These are phyloP conservation scores for Thelephora terrestris DNA, from an alignment of 1,284 basidiomycete species.

Conservation along the genomic window DNA sequence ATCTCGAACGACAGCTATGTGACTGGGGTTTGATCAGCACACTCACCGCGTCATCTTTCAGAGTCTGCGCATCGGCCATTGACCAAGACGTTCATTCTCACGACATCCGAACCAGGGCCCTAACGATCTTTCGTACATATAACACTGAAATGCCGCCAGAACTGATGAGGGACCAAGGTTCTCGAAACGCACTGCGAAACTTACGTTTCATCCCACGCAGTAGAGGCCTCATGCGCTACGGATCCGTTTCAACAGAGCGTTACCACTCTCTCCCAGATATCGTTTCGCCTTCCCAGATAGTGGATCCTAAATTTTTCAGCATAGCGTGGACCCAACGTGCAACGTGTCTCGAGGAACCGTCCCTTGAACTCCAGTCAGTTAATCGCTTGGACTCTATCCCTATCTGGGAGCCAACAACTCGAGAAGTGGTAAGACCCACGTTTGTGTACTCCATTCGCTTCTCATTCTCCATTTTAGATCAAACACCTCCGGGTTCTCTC, in stretches of 20 bases:
- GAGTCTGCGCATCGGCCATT: background rate
- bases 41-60: background rate
- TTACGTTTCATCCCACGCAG: slow-evolving; percentile 30
- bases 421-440: slow-evolving; percentile 30
- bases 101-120: background rate
- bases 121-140: background rate
- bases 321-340: slow-evolving; percentile 38
- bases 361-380: too few relatives aligned
- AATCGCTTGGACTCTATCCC: slow-evolving; percentile 24
- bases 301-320: slow-evolving; percentile 24
- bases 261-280: slow-evolving; percentile 19
- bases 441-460: background rate
- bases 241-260: slow-evolving; percentile 14
- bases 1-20: background rate
- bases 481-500: slow-evolving; percentile 26
- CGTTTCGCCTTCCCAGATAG: slow-evolving; percentile 27
- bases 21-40: background rate
- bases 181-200: slow-evolving; percentile 24
- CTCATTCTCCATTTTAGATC: slow-evolving; percentile 18
- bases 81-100: background rate
- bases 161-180: slow-evolving; percentile 5
- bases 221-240: slow-evolving; percentile 8
- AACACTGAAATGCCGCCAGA: background rate
- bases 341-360: slow-evolving; percentile 19
- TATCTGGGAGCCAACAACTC: slow-evolving; percentile 28